These are phyloP conservation scores for Nothophytophthora sp. DNA, from an alignment of 352 stramenopile species.

Conservation along the genomic window DNA sequence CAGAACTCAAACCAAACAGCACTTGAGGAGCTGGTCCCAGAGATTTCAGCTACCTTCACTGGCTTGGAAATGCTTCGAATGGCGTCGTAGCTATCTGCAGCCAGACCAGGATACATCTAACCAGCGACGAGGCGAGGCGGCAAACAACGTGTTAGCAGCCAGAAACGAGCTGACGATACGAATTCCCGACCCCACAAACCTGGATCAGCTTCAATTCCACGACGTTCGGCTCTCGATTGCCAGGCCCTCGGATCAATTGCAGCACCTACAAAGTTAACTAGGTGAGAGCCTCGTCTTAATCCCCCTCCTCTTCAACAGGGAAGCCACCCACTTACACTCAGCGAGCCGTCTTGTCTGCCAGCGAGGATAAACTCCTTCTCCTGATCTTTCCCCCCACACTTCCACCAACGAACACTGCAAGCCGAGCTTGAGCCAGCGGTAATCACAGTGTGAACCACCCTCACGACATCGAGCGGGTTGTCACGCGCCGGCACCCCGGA, in stretches of 20 bases:
- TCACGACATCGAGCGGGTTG: slow-evolving; percentile 36
- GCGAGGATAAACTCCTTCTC: slow-evolving; percentile 34
- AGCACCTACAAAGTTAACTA: slow-evolving; percentile 14
- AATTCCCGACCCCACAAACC: slow-evolving; percentile 3
- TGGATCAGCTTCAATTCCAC: slow-evolving; percentile 14
- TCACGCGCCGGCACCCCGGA: slow-evolving; percentile 33
- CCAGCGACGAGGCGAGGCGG: background rate
- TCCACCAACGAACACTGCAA: slow-evolving; percentile 33
- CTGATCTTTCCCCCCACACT: background rate
- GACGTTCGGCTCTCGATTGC: background rate
- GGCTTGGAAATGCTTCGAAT: slow-evolving; percentile 32
- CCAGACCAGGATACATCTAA: slow-evolving; percentile 45
- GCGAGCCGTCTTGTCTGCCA: slow-evolving; percentile 35
- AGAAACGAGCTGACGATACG: background rate
- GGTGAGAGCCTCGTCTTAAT: background rate
- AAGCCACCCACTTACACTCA: slow-evolving; percentile 25
- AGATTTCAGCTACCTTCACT: background rate
- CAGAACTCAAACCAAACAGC: slow-evolving; percentile 24
- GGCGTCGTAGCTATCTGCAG: slow-evolving; percentile 20
- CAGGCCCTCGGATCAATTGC: slow-evolving; percentile 10
- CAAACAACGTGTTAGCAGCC: too few relatives aligned
- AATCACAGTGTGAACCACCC: slow-evolving; percentile 23
- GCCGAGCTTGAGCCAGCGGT: background rate
- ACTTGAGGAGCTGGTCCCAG: background rate
- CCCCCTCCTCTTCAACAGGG: background rate